These are phyloP conservation scores for Botrytis paeoniae DNA, from an alignment of 2,329 filamentous ascomycete species.

Conservation along the genomic window DNA sequence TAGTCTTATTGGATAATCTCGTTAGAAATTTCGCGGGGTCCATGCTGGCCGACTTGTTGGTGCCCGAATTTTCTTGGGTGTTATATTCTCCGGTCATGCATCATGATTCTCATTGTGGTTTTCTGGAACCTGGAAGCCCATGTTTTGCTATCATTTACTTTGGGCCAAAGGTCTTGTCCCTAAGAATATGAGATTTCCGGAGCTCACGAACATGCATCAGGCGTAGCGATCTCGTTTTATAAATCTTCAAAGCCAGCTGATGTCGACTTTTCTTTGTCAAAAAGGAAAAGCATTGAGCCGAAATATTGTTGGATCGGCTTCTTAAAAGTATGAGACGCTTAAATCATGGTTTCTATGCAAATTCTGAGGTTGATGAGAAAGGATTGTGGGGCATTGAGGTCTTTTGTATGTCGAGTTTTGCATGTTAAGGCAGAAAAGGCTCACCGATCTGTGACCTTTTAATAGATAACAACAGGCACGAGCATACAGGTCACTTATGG, in stretches of 20 bases:
- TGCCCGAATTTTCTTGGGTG: neutral
- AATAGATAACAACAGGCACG: neutral
- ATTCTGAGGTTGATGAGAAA: neutral
- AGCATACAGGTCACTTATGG: neutral
- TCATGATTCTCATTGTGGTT: neutral
- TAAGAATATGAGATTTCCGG: neutral
- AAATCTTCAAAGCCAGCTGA: neutral
- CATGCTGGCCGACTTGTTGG: neutral
- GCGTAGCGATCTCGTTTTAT: neutral
- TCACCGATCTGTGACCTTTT: neutral
- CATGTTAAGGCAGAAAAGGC: neutral
- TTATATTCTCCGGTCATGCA: neutral
- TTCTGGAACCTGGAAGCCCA: neutral
- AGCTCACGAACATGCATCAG: neutral
- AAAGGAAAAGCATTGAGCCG: neutral
- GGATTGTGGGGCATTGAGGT: neutral
- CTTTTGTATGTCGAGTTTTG: neutral
- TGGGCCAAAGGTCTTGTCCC: neutral
- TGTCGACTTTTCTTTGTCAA: neutral
- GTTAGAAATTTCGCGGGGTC: neutral
- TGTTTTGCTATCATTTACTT: neutral
- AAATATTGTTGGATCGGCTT: neutral
- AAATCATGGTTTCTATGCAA: neutral
- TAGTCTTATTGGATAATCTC: neutral
- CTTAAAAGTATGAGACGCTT: neutral